Evolutionary conservation across 2,329 filamentous ascomycete species (phyloP), one percentile per base, ranked within the genome.

Genomic region (Xenoacremonium recifei): DNA sequence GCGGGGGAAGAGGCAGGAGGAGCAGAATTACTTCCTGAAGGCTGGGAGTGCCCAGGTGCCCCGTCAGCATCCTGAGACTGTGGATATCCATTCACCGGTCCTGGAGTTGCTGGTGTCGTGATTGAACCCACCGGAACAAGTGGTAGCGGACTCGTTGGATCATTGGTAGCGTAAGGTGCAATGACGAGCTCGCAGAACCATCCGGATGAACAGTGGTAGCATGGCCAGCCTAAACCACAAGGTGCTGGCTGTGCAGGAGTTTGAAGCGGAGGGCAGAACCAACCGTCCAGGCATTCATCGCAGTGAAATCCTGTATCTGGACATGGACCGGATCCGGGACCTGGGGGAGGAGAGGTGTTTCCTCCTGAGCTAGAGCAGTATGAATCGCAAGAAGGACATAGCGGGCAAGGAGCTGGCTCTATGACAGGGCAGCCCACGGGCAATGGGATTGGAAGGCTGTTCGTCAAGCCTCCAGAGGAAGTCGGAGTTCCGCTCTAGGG

Each of bases 231-330:
- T 29, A 56, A 43, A 0, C 59, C 61, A 30, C 60, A 63, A 3
- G 58, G 51, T 3, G 51, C 55, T 6, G 37, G 45, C 23, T 59
- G 57, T 18, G 59, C 51, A n/a, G 58, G 59, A 3, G 61, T 63
- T 41, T 63, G 54, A 31, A 53, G 45, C 5, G 60, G 58, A 30
- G 61, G 60, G 36, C 58, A 63, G 32, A 63, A 62, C 59, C 59
- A 59, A 5, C 60, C 59, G 31, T 61, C 46, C 5, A 57, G 49
- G 27, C 61, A 64, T 15, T 63, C 59, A 3, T 46, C 37, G 37
- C 61, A 64, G 5, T 42, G 46, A 27, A 58, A 61, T 1, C 61
- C 60, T 31, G 42, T 47, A 5, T 53, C 57, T 2, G 57, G 53
- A 20, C 58, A 61, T 6, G 57, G 47, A 6, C 48, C 50, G 16